Base-by-base conservation (phyloP, 2,329 filamentous ascomycete genomes). In the Aspergillus tanneri region DNA sequence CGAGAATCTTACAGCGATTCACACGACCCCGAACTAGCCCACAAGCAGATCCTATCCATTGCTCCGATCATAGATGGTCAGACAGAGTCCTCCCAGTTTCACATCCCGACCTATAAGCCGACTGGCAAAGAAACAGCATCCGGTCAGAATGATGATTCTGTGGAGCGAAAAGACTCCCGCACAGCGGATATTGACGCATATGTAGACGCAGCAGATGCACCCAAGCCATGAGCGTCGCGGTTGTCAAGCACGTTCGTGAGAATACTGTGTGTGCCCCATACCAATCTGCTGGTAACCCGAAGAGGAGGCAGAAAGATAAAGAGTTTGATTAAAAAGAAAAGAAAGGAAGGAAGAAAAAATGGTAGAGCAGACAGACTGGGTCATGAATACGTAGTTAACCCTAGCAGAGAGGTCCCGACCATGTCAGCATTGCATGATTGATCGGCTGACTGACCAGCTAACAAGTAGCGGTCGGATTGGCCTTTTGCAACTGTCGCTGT, bases 11-110 rank as follows among this genome's bases (percentile, higher is more conserved):
- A 85, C n/a, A n/a, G 82, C 55, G 84, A 91, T 59, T 77, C 76
- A 37, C 71, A 80, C 21, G 81, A 86, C 3, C 82, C 88, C 1
- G 74, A 86, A 57, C 79, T 86, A 56, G 85, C 90, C 62, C 79
- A 82, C 4, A 80, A 95, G 63, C 92, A 97, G 67, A 90, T 97
- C 46, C 77, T 95, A 59, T 79, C 87, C 19, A 90, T 97, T 50
- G 87, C 89, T 43, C 90, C 93, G 2, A 87, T 99, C 50, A 66
- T 97, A 21, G 82, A 83, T 30, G 91, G 90, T 24, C 90, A 96
- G 67, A 82, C 79, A 59, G 67, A 74, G 19, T 71, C 73, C 34
- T 71, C 77, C 46, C 73, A 77, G 66, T 80, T 80, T 57, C 66
- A 78, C 54, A 82, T 86, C 48, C 79, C 83, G 52, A 74, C 79